Evolutionary conservation across 202 grass and related monocot genomes (phyloP), one percentile per base, ranked within the genome.

Genomic region (Setaria viridis): DNA sequence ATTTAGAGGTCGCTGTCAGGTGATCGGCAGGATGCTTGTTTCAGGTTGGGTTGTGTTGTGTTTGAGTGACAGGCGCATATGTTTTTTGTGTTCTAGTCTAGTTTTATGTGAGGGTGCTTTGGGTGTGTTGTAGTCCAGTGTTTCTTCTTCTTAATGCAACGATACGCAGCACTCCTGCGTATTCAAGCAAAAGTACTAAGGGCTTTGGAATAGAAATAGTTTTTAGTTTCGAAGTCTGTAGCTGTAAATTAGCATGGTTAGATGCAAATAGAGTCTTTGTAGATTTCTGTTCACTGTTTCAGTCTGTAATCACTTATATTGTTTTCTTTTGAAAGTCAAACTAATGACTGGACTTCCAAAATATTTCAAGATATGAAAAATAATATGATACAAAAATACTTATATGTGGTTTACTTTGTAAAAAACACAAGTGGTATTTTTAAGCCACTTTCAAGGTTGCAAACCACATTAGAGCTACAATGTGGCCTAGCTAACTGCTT

Each of bases 181-280:
- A 41, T 41, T 41, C 39, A 5, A 41, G 39, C 4, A 41, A 62
- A 46, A 62, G 11, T 46, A 35, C 19, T 15, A 72, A 82, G 4
- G 32, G 43, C 68, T 72, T 34, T 41, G 60, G 39, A 20, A 32
- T 30, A 62, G 14, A 72, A 81, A 21, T 32, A 58, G 21, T 7
- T 47, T 71, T 69, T 57, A 62, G 67, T 48, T 72, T 47, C 21
- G 46, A 62, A 62, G 10, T 46, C 12, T 19, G 21, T 70, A 60
- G 39, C 10, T 21, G 67, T 82, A 71, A 30, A 60, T 46, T 59
- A 82, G 9, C 67, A 58, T 47, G 66, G 13, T 59, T 71, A 58
- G 21, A 45, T 60, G 21, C 15, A 33, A 59, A 11, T 55, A 54
- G 33, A 51, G 9, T 29, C 49, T 70, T 82, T 59, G 35, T 11